phyloP scores from a whole-genome alignment of 164 flowering plant genomes.

The Piper longum region DNA sequence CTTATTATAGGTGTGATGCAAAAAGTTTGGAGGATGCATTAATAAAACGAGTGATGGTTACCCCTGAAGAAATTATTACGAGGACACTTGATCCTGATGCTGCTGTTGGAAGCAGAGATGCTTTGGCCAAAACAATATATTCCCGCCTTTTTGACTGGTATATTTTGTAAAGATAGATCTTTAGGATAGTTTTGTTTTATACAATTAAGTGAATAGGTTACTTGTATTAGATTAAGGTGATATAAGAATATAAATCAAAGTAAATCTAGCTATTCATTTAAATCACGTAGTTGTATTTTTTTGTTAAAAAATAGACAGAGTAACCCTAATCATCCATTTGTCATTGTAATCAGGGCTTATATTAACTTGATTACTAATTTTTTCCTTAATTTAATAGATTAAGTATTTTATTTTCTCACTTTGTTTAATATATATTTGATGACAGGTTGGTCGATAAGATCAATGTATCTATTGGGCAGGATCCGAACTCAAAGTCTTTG shows the following conservation, averaged over 20 bases:
- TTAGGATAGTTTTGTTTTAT: not conserved
- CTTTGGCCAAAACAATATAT: constrained; percentile 85
- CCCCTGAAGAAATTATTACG: constrained; percentile 97
- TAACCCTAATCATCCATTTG: no score
- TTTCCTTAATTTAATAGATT: not conserved
- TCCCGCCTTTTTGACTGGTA: constrained; percentile 98
- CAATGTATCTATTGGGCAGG: constrained; percentile 91
- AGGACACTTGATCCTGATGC: constrained; percentile 84
- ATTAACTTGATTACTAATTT: no score
- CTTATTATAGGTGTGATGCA: constrained; percentile 57
- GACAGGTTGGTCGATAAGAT: constrained; percentile 92
- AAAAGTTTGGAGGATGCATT: constrained; percentile 87
- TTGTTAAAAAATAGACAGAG: no score
- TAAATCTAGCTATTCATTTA: no score
- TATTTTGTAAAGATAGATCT: not conserved
- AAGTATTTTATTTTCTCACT: not conserved
- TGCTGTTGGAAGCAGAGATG: constrained; percentile 90
- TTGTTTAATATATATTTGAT: not conserved
- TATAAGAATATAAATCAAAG: no score
- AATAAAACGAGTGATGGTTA: constrained; percentile 87
- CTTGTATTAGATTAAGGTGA: no score
- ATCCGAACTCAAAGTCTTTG: constrained; percentile 73
- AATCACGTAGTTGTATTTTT: no score
- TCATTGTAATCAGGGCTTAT: no score
- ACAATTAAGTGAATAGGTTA: no score